Evolutionary conservation across 2,329 filamentous ascomycete genomes (phyloP), one percentile per base, ranked within the genome.

Genomic region (Taxawa tesnikishii): DNA sequence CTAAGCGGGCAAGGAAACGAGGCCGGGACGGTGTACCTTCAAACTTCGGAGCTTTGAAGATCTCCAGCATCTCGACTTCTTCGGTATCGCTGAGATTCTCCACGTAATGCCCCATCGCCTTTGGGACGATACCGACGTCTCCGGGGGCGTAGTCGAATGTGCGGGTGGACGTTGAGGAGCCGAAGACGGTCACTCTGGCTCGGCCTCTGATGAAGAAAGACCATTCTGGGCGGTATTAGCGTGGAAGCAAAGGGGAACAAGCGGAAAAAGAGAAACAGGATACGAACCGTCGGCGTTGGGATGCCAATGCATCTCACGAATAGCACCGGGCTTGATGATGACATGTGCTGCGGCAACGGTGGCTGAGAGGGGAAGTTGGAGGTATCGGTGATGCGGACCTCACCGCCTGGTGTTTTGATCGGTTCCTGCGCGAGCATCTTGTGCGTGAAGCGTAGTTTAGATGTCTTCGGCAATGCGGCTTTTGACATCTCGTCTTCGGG

Each of bases 271-370:
- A n/a, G n/a, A n/a, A n/a, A n/a, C n/a, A n/a, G n/a, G n/a, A n/a
- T n/a, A n/a, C n/a, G n/a, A n/a, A n/a, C n/a, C 14, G 14, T 85
- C 81, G 9, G 79, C 79, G 27, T 73, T 75, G 1, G 79, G 79
- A 48, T 87, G 81, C 81, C 81, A 87, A 60, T 87, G 81, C 67
- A 87, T 83, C 58, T 84, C 80, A 7, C 80, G 70, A 49, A 85
- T 62, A 0, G 76, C 78, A 10, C 78, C 78, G 0, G 80, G 79
- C 41, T 79, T 62, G 38, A 87, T 80, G 23, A 70, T 69, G 12
- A 82, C 68, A 45, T 84, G 69, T 1, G 79, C 81, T 1, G 80
- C 79, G 0, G 80, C 78, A 13, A 85, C 69, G 0, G 75, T 80
- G 53, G 72, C 75, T 28, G 79, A 81, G 38, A 84, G 17, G 74